Base-by-base conservation (phyloP, 1,284 basidiomycete species). In the Testicularia cyperi region DNA sequence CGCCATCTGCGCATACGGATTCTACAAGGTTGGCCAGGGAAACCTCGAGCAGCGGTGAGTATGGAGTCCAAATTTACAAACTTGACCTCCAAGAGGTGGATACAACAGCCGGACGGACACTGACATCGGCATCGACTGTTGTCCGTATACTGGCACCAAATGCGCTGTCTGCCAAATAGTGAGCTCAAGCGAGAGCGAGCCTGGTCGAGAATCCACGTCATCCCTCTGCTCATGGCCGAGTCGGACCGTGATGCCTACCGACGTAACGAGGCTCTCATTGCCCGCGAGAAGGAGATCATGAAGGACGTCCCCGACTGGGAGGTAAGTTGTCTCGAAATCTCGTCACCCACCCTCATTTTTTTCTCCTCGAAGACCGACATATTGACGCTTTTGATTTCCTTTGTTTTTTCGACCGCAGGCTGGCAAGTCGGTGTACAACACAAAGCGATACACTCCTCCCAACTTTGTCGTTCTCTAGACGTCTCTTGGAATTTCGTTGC, bases 151-250 rank as follows among this genome's bases (percentile, higher is more conserved):
- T 8, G 8, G 25, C 14, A 14, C 25, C 8, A 26, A 8, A 26
- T 14, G 25, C 25, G 8, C 25, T 14, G 25, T 26, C 8, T 26
- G 25, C 25, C n/a, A n/a, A 8, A 42, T 78, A 97, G 94, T 78
- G 94, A 98, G 81, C 82, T 99, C 40, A 82, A 87, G 77, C 84
- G 95, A 65, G 94, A 99, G 81, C 87, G 88, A 78, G 85, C 86
- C 32, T 97, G 94, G 94, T 90, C 92, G 57, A 84, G 94, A 63
- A 94, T 99, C 75, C 85, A 98, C 80, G 83, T 97, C 34, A 88
- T 94, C 30, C 94, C 94, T 14, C 78, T 97, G 18, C 60, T 78
- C 13, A 83, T 92, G 63, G 92, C 92, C 36, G 92, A 98, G 78
- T 86, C 87, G 13, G 92, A 98, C 80, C 86, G 94, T 49, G 91